These are phyloP conservation scores for Cutaneotrichosporon curvatum DNA, from an alignment of 1,284 basidiomycete genomes.

Conservation along the genomic window DNA sequence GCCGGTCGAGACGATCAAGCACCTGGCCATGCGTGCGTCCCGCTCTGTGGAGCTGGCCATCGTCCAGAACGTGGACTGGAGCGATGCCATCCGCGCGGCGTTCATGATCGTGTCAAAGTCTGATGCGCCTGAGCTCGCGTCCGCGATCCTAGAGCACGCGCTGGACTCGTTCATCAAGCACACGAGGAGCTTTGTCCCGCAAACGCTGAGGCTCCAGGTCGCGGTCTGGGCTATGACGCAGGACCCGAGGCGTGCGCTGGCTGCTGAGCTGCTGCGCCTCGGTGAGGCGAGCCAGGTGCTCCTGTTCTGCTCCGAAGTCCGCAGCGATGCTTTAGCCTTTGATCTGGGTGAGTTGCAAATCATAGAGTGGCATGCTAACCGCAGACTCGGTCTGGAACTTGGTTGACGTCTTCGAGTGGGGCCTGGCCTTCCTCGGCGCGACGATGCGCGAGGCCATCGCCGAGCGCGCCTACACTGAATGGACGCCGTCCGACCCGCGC, in stretches of 20 bases:
- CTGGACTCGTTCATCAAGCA: slow-evolving; percentile 14
- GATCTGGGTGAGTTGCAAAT: slow-evolving; percentile 36
- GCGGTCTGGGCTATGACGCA: slow-evolving; percentile 27
- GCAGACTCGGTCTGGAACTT: slow-evolving; percentile 35
- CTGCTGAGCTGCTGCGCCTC: slow-evolving; percentile 28
- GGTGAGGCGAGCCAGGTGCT: slow-evolving; percentile 30
- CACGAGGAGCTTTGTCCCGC: slow-evolving; percentile 13
- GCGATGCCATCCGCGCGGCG: slow-evolving; percentile 30
- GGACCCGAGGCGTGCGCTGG: slow-evolving; percentile 17
- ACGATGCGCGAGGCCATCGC: slow-evolving; percentile 27
- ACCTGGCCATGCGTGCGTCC: slow-evolving; percentile 19
- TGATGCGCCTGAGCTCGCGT: slow-evolving; percentile 16
- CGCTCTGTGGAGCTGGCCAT: slow-evolving; percentile 22
- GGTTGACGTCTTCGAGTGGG: slow-evolving; percentile 34
- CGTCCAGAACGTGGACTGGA: slow-evolving; percentile 29
- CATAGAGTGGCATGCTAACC: background rate
- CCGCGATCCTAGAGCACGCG: slow-evolving; percentile 13
- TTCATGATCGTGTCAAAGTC: slow-evolving; percentile 13
- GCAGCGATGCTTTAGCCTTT: slow-evolving; percentile 20
- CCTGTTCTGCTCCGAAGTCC: slow-evolving; percentile 19
- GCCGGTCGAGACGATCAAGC: slow-evolving; percentile 10
- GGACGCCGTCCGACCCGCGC: slow-evolving; percentile 13
- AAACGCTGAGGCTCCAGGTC: slow-evolving; percentile 27
- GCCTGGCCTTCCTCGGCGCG: slow-evolving; percentile 15
- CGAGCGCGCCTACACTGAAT: slow-evolving; percentile 21